Percentiles rank a stretch among this genome's conserved stretches.
Conservation (phyloP, 345 rosid species). For the Brassica napus region DNA sequence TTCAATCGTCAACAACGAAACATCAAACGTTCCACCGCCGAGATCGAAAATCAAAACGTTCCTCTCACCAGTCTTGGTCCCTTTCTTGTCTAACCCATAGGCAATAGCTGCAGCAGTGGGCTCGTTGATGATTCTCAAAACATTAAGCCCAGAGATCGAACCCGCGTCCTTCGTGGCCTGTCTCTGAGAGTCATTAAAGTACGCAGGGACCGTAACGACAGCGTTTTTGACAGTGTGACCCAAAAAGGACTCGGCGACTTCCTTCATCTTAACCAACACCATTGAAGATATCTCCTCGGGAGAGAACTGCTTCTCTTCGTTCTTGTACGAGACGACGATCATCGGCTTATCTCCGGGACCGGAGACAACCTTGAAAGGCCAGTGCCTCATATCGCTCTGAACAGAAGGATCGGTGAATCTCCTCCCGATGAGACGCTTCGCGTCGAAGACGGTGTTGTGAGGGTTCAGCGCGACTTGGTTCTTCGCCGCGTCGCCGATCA, state of each 20-base stretch:
- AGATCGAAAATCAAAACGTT: conserved; percentile 53
- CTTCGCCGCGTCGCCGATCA: conserved; percentile 56
- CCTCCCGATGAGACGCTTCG: conserved; percentile 48
- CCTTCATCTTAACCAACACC: conserved; percentile 43
- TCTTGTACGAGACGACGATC: conserved; percentile 44
- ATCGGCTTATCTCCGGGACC: conserved; percentile 50
- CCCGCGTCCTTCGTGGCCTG: conserved; percentile 45
- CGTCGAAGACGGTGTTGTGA: conserved; percentile 55
- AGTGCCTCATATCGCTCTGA: conserved; percentile 47
- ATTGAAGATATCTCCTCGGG: conserved; percentile 49
- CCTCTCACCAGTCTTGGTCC: conserved; percentile 37
- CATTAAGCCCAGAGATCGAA: conserved; percentile 39
- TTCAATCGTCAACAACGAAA: conserved; percentile 63
- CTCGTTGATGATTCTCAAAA: conserved; percentile 42
- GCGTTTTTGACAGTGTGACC: conserved; percentile 40
- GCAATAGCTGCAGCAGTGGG: conserved; percentile 50
- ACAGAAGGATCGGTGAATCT: conserved; percentile 49
- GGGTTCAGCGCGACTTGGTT: conserved; percentile 60
- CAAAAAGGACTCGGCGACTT: conserved; percentile 40
- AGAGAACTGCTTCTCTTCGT: conserved; percentile 46
- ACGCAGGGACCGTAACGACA: conserved; percentile 43
- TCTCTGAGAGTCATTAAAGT: conserved; percentile 44
- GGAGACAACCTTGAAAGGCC: conserved; percentile 49
- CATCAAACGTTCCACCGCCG: conserved; percentile 74
- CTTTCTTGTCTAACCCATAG: conserved; percentile 45